Evolutionary conservation across 1,284 basidiomycete genomes (phyloP).

Genomic region (Flammula alnicola): DNA sequence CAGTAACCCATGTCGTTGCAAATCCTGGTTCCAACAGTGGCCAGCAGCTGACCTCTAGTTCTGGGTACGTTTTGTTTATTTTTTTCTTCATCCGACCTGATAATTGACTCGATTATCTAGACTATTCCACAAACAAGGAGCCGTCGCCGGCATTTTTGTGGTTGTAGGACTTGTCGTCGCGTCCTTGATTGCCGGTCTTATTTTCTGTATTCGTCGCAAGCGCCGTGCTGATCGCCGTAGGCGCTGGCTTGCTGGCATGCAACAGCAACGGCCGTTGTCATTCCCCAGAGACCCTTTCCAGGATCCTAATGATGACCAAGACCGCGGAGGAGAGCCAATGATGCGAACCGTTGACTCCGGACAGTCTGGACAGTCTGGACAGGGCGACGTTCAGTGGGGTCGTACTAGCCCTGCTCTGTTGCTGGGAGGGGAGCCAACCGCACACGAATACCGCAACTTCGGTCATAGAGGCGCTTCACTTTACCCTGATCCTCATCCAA

Average conservation of each 20-base stretch:
- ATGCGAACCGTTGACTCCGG: slow-evolving; percentile 8
- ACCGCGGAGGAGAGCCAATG: slow-evolving; percentile 2
- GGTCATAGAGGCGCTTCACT: slow-evolving; percentile 13
- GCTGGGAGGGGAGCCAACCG: not conserved
- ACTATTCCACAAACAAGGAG: slow-evolving; percentile 57
- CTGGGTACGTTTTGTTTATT: slow-evolving; percentile 23
- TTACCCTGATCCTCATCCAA: slow-evolving; percentile 23
- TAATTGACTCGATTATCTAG: slow-evolving; percentile 33
- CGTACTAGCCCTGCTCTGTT: slow-evolving; percentile 11
- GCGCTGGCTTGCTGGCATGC: slow-evolving; percentile 41
- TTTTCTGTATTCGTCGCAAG: slow-evolving; percentile 46
- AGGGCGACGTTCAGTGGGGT: slow-evolving; percentile 17
- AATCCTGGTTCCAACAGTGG: slow-evolving; percentile 39
- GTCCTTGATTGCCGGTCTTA: slow-evolving; percentile 37
- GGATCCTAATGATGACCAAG: slow-evolving; percentile 28
- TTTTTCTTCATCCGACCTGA: slow-evolving; percentile 4
- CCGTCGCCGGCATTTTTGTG: slow-evolving; percentile 61
- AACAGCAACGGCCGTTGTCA: slow-evolving; percentile 33
- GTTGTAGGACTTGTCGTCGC: slow-evolving; percentile 51
- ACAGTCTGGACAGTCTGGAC: slow-evolving; percentile 10
- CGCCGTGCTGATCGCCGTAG: slow-evolving; percentile 38
- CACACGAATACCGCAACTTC: slow-evolving; percentile 18
- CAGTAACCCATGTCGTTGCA: slow-evolving; percentile 52
- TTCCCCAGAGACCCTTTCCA: slow-evolving; percentile 37
- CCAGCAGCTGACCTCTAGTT: slow-evolving; percentile 11